phyloP scores from a whole-genome alignment of 2,329 filamentous ascomycete species.

The Didymella glomerata region DNA sequence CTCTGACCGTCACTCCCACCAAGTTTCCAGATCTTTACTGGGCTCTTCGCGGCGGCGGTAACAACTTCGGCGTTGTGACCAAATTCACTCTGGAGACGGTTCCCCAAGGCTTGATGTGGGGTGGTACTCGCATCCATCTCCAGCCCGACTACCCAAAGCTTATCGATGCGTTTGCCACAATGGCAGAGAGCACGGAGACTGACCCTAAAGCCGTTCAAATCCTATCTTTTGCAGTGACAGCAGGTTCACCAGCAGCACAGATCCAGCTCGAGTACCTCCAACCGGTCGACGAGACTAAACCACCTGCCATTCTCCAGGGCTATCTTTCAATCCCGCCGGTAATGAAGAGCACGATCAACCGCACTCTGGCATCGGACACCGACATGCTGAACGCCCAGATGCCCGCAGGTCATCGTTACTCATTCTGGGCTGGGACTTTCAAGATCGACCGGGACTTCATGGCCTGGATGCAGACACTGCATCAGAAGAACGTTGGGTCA shows the following conservation, averaged over 20 bases:
- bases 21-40: conserved; percentile 51
- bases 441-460: conserved; percentile 31
- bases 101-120: conserved; percentile 35
- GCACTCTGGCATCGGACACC: conserved; percentile 34
- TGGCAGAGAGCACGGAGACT: conserved; percentile 22
- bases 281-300: conserved; percentile 30
- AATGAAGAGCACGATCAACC: conserved; percentile 22
- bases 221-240: conserved; percentile 32
- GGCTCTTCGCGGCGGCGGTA: conserved; percentile 47
- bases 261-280: conserved; percentile 34
- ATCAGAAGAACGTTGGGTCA: conserved; percentile 25
- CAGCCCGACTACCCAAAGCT: conserved; percentile 14
- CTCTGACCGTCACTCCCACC: conserved; percentile 31
- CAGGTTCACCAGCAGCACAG: conserved; percentile 27
- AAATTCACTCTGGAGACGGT: conserved; percentile 30
- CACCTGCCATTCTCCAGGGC: conserved; percentile 22
- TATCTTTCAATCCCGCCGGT: conserved; percentile 24
- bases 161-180: conserved; percentile 26
- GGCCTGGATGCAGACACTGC: conserved; percentile 29
- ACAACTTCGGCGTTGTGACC: conserved; percentile 44
- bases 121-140: conserved; percentile 23
- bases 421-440: conserved; percentile 38
- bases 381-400: conserved; percentile 47
- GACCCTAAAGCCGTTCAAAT: conserved; percentile 38
- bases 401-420: conserved; percentile 41